Conservation (phyloP, 371 early-diverging fungal genomes). For the Mortierella sp. region DNA sequence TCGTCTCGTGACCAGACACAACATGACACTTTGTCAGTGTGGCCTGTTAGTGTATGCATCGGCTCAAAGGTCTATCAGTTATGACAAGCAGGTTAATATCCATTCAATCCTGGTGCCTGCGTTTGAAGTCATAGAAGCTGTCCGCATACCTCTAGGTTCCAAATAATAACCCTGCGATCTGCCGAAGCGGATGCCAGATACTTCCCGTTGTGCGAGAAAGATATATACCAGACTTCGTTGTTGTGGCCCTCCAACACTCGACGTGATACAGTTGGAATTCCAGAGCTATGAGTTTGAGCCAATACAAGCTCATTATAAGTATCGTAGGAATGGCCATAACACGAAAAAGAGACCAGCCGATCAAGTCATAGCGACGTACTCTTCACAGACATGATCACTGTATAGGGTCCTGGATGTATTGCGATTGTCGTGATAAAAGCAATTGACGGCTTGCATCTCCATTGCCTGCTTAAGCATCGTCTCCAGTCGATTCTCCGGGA, state of each 20-base stretch:
- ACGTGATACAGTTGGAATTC: constrained; percentile 66
- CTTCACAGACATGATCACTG: constrained; percentile 78
- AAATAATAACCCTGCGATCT: constrained; percentile 88
- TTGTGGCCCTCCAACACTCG: constrained; percentile 79
- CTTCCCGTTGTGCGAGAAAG: constrained; percentile 88
- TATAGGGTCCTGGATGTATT: constrained; percentile 71
- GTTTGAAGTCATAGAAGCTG: background rate
- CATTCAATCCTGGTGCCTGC: background rate
- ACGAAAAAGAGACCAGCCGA: no score
- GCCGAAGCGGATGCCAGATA: constrained; percentile 92
- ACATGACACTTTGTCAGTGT: constrained; percentile 73
- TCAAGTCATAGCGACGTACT: constrained; percentile 20
- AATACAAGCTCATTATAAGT: background rate
- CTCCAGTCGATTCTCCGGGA: constrained; percentile 85
- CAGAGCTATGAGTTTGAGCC: constrained; percentile 36
- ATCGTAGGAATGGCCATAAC: background rate
- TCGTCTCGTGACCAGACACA: constrained; percentile 94
- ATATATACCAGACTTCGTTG: constrained; percentile 96
- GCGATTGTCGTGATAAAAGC: constrained; percentile 84
- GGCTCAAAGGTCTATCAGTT: constrained; percentile 58
- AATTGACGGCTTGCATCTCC: constrained; percentile 76
- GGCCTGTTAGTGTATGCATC: constrained; percentile 66
- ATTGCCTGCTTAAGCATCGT: constrained; percentile 86
- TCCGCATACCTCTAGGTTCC: constrained; percentile 75
- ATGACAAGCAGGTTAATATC: background rate